Evolutionary conservation across 1,284 basidiomycete species (phyloP), one percentile per base, ranked within the genome.

Genomic region (Somion occarium): DNA sequence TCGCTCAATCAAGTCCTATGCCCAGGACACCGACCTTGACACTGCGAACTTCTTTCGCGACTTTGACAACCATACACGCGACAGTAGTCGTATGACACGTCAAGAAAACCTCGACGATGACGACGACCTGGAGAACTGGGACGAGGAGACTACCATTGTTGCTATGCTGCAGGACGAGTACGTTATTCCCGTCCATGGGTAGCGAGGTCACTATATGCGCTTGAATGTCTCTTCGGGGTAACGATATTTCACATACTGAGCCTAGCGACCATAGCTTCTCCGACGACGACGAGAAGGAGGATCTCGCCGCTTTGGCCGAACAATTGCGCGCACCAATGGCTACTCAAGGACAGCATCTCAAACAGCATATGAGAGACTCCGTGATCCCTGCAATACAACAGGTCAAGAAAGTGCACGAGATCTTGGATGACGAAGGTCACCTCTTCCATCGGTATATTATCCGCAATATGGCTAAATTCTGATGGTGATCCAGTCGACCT

Each of bases 61-160:
- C 15, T 7, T 34, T 7, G 30, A 34, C 15, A 34, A 34, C 7
- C n/a, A n/a, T n/a, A n/a, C n/a, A n/a, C 53, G 51, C 19, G 56
- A 53, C 19, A 50, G 57, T 18, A 7, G 44, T 48, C 20, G 44
- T 39, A 51, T n/a, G 56, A 55, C 27, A 44, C 43, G n/a, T 48
- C 48, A 20, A 48, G 18, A 49, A n/a, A 46, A 59, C 39, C 60
- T 56, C 1, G 54, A 41, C 15, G 69, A 68, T n/a, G 62, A 68
- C 15, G 64, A 59, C 7, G 62, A 68, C 56, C 26, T 60, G 63
- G 74, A 76, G 58, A 65, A 69, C 49, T 82, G 79, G 79, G 76
- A 82, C 54, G 78, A 81, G 52, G 80, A 81, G 59, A 66, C 63
- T 24, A 79, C 79, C 1, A 69, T 83, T 27, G 71, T 79, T n/a